Percentiles rank a stretch among this genome's conserved stretches.
phyloP scores from a whole-genome alignment of 192 early-diverging fungal genomes.

The Backusella luteola region DNA sequence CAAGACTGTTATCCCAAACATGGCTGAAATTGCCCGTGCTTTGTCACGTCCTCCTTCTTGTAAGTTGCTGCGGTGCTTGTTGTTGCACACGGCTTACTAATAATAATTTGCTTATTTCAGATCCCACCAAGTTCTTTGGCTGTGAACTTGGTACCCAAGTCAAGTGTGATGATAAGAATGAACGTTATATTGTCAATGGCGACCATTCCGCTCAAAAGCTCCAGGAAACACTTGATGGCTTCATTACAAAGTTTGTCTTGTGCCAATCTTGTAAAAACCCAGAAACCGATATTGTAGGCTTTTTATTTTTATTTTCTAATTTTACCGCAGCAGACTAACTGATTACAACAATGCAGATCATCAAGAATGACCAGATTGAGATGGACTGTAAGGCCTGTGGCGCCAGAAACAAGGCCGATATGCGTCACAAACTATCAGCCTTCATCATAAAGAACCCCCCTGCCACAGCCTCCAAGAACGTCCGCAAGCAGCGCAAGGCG shows the following conservation, averaged over 20 bases:
- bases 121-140: slow-evolving; percentile 92
- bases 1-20: slow-evolving; percentile 98
- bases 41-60: slow-evolving; percentile 85
- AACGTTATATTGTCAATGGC: slow-evolving; percentile 95
- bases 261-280: slow-evolving; percentile 92
- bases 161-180: slow-evolving; percentile 84
- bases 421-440: slow-evolving; percentile 84
- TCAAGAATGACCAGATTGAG: slow-evolving; percentile 56
- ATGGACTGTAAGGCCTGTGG: slow-evolving; percentile 94
- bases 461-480: slow-evolving; percentile 46
- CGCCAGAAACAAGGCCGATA: slow-evolving; percentile 75
- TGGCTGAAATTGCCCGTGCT: slow-evolving; percentile 89
- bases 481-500: slow-evolving; percentile 51
- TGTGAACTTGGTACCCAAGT: slow-evolving; percentile 94
- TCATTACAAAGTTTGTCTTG: slow-evolving; percentile 94
- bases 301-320: neutral
- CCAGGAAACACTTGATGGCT: slow-evolving; percentile 80
- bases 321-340: neutral
- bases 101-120: slow-evolving; percentile 16
- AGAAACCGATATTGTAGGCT: slow-evolving; percentile 88
- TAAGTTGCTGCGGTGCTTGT: slow-evolving; percentile 25
- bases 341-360: slow-evolving; percentile 37
- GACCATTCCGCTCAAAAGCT: slow-evolving; percentile 86
- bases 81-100: neutral
- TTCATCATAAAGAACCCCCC: slow-evolving; percentile 95